phyloP scores from a whole-genome alignment of 2,329 filamentous ascomycete species.

The Aspergillus chevalieri region DNA sequence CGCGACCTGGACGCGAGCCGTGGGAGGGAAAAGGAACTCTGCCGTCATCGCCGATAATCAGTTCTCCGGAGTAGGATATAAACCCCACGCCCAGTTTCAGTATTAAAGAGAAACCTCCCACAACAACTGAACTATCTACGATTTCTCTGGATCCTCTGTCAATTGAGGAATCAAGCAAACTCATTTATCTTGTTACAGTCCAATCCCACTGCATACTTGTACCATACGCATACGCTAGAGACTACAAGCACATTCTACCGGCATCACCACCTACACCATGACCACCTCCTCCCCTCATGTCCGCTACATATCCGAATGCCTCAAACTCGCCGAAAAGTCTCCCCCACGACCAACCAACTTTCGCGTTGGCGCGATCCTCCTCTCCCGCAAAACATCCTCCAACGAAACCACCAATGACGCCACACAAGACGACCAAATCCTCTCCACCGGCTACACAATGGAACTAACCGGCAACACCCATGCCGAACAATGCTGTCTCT shows the following conservation, averaged over 20 bases:
- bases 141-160: too few species aligned
- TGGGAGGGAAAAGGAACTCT: constrained; percentile 2
- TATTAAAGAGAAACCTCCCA: too few species aligned
- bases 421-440: constrained; percentile 44
- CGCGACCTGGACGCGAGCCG: constrained; percentile 22
- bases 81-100: too few species aligned
- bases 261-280: constrained; percentile 11
- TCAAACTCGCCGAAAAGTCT: constrained; percentile 70
- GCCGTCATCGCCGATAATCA: constrained; percentile 17
- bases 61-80: too few species aligned
- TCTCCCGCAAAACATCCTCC: constrained; percentile 35
- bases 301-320: constrained; percentile 62
- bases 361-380: constrained; percentile 85
- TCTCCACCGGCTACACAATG: constrained; percentile 82
- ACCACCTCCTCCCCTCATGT: constrained; percentile 25
- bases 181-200: neutral
- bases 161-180: neutral
- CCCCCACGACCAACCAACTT: constrained; percentile 87
- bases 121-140: neutral
- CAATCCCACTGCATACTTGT: too few species aligned
- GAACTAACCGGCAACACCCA: constrained; percentile 92
- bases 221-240: neutral
- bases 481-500: constrained; percentile 85
- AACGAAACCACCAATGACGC: constrained; percentile 8
- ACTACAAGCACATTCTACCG: neutral